Conservation (phyloP, 176 grass and related monocot genomes). For the Aechmea fasciata region DNA sequence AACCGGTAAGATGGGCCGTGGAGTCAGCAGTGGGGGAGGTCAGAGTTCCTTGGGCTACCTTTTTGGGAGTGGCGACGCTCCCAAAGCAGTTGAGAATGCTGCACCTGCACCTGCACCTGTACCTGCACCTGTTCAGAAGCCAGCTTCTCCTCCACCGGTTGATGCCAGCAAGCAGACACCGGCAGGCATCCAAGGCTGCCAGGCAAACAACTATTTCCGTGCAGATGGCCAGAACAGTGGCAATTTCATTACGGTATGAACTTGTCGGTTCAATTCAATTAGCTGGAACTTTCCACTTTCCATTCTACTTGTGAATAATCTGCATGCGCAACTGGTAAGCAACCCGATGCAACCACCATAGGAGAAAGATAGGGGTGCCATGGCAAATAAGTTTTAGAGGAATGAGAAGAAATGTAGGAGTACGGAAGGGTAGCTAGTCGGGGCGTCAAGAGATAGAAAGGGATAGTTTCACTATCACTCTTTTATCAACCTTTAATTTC, state of each 20-base stretch:
- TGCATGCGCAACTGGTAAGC: background rate
- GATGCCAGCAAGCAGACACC: conserved; percentile 45
- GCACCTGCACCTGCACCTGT: conserved; percentile 14
- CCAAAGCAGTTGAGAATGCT: conserved; percentile 26
- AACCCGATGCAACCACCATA: background rate
- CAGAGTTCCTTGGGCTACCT: conserved; percentile 64
- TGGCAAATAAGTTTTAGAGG: too few species aligned
- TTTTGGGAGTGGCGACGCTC: conserved; percentile 40
- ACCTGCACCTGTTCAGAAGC: conserved; percentile 16
- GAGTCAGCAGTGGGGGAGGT: conserved; percentile 65
- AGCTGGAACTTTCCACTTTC: background rate
- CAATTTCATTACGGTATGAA: conserved; percentile 67
- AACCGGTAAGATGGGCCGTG: conserved; percentile 50
- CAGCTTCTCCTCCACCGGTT: conserved; percentile 8
- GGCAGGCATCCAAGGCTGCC: conserved; percentile 52
- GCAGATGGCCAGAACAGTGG: conserved; percentile 72
- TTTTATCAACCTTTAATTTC: too few species aligned
- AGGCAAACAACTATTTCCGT: conserved; percentile 53
- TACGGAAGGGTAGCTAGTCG: too few species aligned
- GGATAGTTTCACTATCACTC: too few species aligned
- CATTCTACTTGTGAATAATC: background rate
- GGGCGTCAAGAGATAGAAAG: too few species aligned
- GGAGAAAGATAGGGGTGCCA: too few species aligned
- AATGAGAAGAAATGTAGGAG: too few species aligned
- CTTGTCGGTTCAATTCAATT: background rate